Evolutionary conservation across 495 filamentous ascomycete genomes (phyloP).

Genomic region (Neurospora sp.): DNA sequence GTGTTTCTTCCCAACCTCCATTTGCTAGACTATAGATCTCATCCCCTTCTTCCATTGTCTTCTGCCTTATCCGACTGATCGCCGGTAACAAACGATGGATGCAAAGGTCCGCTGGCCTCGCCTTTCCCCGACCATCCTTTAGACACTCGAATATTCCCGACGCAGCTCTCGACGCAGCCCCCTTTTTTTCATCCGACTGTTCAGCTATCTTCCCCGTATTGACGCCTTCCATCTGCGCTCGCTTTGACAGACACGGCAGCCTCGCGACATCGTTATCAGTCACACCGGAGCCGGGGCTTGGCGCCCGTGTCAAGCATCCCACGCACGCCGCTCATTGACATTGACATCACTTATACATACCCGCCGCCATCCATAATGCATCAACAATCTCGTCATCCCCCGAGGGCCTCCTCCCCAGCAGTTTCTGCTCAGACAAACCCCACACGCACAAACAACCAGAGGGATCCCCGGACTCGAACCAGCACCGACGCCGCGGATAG

Average conservation of each 20-base stretch:
- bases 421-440: constrained; percentile 56
- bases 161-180: neutral
- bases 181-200: neutral
- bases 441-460: constrained; percentile 58
- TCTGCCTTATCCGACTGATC: neutral
- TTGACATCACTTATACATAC: neutral
- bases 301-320: neutral
- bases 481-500: constrained; percentile 26
- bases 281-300: neutral
- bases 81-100: constrained; percentile 18
- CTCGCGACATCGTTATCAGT: neutral
- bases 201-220: neutral
- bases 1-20: constrained; percentile 1
- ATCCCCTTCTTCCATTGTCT: neutral
- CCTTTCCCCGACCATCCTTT: neutral
- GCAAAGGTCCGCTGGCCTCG: constrained; percentile 13
- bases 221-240: neutral
- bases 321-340: neutral
- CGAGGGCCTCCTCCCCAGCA: constrained; percentile 53
- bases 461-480: constrained; percentile 40
- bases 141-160: neutral
- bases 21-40: neutral
- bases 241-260: neutral
- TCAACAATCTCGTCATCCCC: constrained; percentile 68
- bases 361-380: constrained; percentile 47